Evolutionary conservation across 257 asterid genomes (phyloP).

Genomic region (Gentiana straminea): DNA sequence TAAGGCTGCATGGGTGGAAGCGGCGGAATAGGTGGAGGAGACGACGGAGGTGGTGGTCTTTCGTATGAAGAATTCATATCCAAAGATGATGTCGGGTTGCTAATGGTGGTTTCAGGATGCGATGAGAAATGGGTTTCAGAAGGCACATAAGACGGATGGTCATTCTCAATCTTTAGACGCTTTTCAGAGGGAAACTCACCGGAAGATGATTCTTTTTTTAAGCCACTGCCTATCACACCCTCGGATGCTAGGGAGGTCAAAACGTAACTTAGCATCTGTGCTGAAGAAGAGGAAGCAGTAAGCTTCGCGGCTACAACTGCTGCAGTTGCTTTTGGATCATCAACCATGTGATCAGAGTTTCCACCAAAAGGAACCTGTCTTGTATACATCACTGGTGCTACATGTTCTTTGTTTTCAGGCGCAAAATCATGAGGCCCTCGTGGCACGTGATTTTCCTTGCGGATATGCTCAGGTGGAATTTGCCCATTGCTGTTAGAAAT

Average conservation of each 20-base stretch:
- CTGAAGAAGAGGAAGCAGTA: constrained; percentile 76
- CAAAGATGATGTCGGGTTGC: constrained; percentile 22
- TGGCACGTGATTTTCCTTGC: constrained; percentile 20
- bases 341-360: constrained; percentile 32
- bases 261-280: constrained; percentile 70
- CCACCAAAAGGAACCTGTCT: constrained; percentile 37
- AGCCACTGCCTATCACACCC: constrained; percentile 50
- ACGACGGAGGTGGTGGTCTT: constrained; percentile 62
- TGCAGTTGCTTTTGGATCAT: constrained; percentile 62
- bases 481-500: constrained; percentile 21
- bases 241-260: constrained; percentile 82
- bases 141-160: constrained; percentile 34
- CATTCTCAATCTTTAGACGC: constrained; percentile 51
- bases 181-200: constrained; percentile 51
- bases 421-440: constrained; percentile 22
- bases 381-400: constrained; percentile 50
- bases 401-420: constrained; percentile 32
- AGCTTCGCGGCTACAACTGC: constrained; percentile 89
- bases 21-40: constrained; percentile 69
- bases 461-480: constrained; percentile 22
- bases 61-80: constrained; percentile 21
- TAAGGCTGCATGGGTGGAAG: constrained; percentile 69
- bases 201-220: constrained; percentile 20
- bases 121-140: constrained; percentile 21
- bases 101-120: constrained; percentile 20